phyloP scores from a whole-genome alignment of 768 basidiomycete genomes.

The Mycena galopus region DNA sequence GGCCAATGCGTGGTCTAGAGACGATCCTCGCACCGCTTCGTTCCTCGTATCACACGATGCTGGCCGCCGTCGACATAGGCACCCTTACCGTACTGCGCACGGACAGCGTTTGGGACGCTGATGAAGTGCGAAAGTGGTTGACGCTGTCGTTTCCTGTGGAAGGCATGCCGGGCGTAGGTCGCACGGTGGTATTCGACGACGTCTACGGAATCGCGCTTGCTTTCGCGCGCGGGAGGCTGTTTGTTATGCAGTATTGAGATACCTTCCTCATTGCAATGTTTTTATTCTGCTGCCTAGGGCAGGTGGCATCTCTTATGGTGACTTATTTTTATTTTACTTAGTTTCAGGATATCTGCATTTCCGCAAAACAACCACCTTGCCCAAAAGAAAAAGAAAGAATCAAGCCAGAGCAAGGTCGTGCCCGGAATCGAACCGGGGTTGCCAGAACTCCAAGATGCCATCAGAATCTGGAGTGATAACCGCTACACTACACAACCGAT shows the following conservation, averaged over 20 bases:
- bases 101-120: background rate
- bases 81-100: background rate
- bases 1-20: slow-evolving; percentile 2
- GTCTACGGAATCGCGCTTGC: slow-evolving; percentile 16
- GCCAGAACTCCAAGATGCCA: slow-evolving; percentile 20
- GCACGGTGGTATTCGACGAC: slow-evolving; percentile 20
- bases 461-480: slow-evolving; percentile 43
- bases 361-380: too few relatives aligned
- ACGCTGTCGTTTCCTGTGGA: slow-evolving; percentile 1
- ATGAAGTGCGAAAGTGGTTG: background rate
- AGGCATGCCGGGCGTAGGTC: slow-evolving; percentile 4
- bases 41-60: background rate
- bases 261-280: too few relatives aligned
- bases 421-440: slow-evolving; percentile 42
- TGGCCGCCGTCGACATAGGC: background rate
- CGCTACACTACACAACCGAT: slow-evolving; percentile 58
- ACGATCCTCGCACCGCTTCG: background rate
- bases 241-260: slow-evolving; percentile 21
- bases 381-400: too few relatives aligned
- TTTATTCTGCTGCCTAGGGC: too few relatives aligned
- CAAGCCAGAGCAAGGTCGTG: slow-evolving; percentile 36
- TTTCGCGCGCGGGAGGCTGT: slow-evolving; percentile 21
- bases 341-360: too few relatives aligned
- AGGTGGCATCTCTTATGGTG: too few relatives aligned
- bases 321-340: too few relatives aligned